Base-by-base conservation (phyloP, 2,329 filamentous ascomycete genomes). In the Talaromyces sp. region DNA sequence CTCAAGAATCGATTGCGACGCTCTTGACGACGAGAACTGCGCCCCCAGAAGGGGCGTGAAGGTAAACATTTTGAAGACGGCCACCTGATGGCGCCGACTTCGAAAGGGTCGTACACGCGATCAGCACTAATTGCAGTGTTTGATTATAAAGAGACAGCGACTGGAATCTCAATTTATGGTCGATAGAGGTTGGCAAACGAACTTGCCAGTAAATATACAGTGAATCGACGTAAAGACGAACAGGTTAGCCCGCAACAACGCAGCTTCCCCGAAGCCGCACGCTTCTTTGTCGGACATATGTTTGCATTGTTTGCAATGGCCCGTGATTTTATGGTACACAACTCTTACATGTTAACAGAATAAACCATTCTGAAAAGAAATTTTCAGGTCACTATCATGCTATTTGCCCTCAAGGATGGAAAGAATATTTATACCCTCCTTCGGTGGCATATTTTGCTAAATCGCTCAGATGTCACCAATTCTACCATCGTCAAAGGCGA, bases 1-100 rank as follows among this genome's bases (percentile, higher is more conserved):
- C 82, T 98, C 94, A 57, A 99, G 83, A 41, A 99, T 87, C n/a
- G 95, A 98, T 77, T 97, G 93, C 68, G 93, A 96, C 50, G 94
- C 93, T 66, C 89, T 84, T 56, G 92, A 95, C 70, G 90, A 87
- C 5, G 75, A 76, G 61, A 92, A 93, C 74, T 96, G 92, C 67
- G 95, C 94, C 75, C 95, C 95, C 71, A 97, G 89, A 65, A 99
- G 84, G 56, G 95, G 89, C 73, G 91, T 96, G 80, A 98, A 97
- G 70, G 90, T 96, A 83, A 99, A 98, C 95, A 99, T 99, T 31
- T 67, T 73, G 63, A 50, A 63, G 49, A 49, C 49, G 58, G 63
- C 52, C 63, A 61, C 63, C 54, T 27, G 39, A 61, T 63, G 56
- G 57, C 56, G 56, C 61, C 61, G 54, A 33, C 37, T 31, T 49